A percentile compares a stretch with the other conserved stretches of the same genome.
These are phyloP conservation scores for Dioscorea dumetorum DNA, from an alignment of 106 monocot species.

Conservation along the genomic window DNA sequence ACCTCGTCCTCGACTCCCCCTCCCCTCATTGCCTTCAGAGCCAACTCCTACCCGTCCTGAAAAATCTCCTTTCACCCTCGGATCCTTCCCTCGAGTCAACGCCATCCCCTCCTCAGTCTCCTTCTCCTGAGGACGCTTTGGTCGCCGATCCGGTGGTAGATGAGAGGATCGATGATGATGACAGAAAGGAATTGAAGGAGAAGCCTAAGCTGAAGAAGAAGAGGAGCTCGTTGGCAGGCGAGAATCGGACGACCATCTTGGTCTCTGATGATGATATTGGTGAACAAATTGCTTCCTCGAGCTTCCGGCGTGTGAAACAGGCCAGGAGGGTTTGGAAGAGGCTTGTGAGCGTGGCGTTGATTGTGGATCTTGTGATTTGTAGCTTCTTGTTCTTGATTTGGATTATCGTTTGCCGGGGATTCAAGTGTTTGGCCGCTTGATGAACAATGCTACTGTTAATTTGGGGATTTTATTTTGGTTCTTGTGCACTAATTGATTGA, in stretches of 20 bases:
- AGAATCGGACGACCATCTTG: background rate
- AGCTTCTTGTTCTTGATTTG: constrained; percentile 21
- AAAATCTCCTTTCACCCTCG: too few species aligned
- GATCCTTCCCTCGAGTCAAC: background rate
- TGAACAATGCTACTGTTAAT: too few species aligned
- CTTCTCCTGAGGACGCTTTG: background rate
- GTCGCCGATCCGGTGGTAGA: background rate
- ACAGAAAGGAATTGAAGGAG: background rate
- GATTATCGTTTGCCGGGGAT: constrained; percentile 25
- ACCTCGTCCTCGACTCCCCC: background rate
- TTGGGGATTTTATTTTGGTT: too few species aligned
- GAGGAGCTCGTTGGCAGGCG: background rate
- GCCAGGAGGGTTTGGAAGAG: constrained; percentile 15
- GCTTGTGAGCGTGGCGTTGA: constrained; percentile 8
- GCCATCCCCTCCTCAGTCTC: background rate
- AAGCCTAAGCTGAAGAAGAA: background rate
- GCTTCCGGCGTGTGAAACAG: background rate
- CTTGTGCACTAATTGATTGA: too few species aligned
- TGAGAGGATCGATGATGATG: background rate
- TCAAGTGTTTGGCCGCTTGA: constrained; percentile 15
- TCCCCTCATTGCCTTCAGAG: constrained; percentile 9
- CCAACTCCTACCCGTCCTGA: constrained; percentile 4
- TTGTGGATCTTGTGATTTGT: constrained; percentile 22
- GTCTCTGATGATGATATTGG: constrained; percentile 7
- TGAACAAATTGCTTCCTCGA: background rate